Percentiles rank a stretch among this genome's conserved stretches.
These are phyloP conservation scores for Pseudopithomyces maydicus DNA, from an alignment of 2,329 filamentous ascomycete species.

Conservation along the genomic window DNA sequence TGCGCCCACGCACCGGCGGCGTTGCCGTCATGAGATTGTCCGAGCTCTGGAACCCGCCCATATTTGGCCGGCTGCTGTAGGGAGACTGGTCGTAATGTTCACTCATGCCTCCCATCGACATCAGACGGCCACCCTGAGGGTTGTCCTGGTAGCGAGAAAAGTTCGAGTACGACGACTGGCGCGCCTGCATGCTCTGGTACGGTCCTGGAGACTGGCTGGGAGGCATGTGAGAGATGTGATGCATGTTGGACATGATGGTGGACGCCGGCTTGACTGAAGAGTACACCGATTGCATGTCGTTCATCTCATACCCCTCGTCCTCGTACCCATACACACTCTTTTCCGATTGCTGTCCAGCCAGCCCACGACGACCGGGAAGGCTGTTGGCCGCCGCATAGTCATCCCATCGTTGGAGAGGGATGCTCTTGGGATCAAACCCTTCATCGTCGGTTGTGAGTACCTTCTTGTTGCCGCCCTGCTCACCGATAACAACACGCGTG, in stretches of 20 bases:
- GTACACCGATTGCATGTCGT: conserved; percentile 96
- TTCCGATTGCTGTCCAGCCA: conserved; percentile 56
- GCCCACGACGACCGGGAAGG: conserved; percentile 86
- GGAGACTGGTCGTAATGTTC: conserved; percentile 46
- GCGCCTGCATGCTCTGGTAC: conserved; percentile 66
- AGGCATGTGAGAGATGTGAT: conserved; percentile 74
- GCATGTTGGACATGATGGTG: conserved; percentile 86
- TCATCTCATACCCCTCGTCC: conserved; percentile 88
- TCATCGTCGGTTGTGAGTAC: conserved; percentile 83
- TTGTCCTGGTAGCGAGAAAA: conserved; percentile 68
- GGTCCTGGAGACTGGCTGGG: conserved; percentile 72
- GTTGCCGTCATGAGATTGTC: conserved; percentile 48
- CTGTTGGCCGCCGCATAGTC: conserved; percentile 89
- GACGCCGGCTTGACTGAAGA: conserved; percentile 86
- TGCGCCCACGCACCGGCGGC: conserved; percentile 49
- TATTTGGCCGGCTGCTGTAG: conserved; percentile 45
- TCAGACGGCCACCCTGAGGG: conserved; percentile 59
- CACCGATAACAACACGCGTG: conserved; percentile 94
- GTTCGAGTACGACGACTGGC: conserved; percentile 75
- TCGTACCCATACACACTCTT: conserved; percentile 69
- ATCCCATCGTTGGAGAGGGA: conserved; percentile 95
- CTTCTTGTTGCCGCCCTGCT: conserved; percentile 89
- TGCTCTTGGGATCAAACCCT: conserved; percentile 86
- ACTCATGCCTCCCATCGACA: conserved; percentile 64
- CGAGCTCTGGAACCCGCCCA: conserved; percentile 50